Base-by-base conservation (phyloP, 805 yeast species). In the Jamesozyma hellenica region DNA sequence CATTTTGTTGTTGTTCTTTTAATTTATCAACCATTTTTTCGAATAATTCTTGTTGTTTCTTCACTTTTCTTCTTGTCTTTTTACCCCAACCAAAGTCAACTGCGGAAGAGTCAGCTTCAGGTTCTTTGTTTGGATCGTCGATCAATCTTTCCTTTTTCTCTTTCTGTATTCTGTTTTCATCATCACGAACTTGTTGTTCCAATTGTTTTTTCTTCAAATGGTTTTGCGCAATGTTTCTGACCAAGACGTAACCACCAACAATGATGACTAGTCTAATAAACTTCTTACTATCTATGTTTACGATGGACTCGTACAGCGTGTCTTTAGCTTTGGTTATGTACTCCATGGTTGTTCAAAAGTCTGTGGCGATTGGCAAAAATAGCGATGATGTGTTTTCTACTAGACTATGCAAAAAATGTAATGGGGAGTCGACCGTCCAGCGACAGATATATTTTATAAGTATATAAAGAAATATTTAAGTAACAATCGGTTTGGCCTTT, bases 81-180 rank as follows among this genome's bases (percentile, higher is more conserved):
- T 82, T 82, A 40, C 92, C 92, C 86, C 87, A 82, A 23, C 92
- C 90, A 66, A 82, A 82, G 11, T 44, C 42, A 31, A 64, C 63
- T 32, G 65, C 57, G 35, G 34, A 16, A 15, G 23, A 12, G 6
- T 30, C 14, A 25, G 64, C 68, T 28, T 56, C 51, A 23, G 56
- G 62, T 18, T 63, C 67, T 26, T 54, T 51, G 21, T 58, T 64
- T 32, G 67, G 65, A 28, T 59, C 52, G 11, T 62, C 67, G 4
- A 64, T 48, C 13, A 61, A 42, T 12, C 64, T 64, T 31, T 62
- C 66, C 6, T 50, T 57, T 17, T 61, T 63, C n/a, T 63, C 64
- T 19, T 56, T 52, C 23, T 41, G 40, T 16, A 42, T 49, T n/a
- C 29, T 27, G 17, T 42, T 41, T 31, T 56, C 51, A 39, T 51